Percentiles rank a stretch among this genome's conserved stretches.
These are phyloP conservation scores for Calycina herbarum DNA, from an alignment of 2,329 filamentous ascomycete species.

Conservation along the genomic window DNA sequence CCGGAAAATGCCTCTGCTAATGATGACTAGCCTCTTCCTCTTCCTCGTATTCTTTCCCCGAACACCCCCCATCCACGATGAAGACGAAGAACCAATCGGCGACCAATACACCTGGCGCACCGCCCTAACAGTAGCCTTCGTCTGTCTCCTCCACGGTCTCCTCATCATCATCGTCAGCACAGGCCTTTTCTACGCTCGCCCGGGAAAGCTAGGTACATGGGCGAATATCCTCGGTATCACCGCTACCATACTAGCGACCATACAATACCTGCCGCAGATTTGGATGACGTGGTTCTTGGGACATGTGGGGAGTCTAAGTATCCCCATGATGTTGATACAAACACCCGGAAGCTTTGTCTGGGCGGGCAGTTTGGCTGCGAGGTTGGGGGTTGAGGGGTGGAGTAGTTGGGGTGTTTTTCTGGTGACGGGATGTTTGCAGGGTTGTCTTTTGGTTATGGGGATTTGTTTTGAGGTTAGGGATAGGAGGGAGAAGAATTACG, in stretches of 20 bases:
- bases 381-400: constrained; percentile 83
- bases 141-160: constrained; percentile 77
- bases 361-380: constrained; percentile 76
- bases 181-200: constrained; percentile 63
- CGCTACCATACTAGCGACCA: constrained; percentile 72
- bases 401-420: constrained; percentile 94
- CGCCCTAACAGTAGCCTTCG: constrained; percentile 70
- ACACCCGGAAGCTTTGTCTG: constrained; percentile 91
- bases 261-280: constrained; percentile 96
- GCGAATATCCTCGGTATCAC: constrained; percentile 83
- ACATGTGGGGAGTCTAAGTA: constrained; percentile 86
- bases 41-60: constrained; percentile 92
- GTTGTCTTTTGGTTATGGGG: constrained; percentile 75
- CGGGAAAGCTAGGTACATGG: constrained; percentile 69
- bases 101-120: constrained; percentile 71
- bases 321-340: constrained; percentile 98
- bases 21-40: constrained; percentile 72
- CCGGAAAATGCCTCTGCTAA: not conserved
- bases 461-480: constrained; percentile 67
- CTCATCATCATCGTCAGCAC: constrained; percentile 67
- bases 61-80: constrained; percentile 44
- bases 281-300: constrained; percentile 85
- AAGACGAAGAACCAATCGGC: constrained; percentile 31
- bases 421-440: constrained; percentile 83
- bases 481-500: constrained; percentile 21